Percentiles rank a stretch among this genome's conserved stretches.
Conservation (phyloP, 2,329 filamentous ascomycete genomes). For the Chrysoporthe austroafricana region DNA sequence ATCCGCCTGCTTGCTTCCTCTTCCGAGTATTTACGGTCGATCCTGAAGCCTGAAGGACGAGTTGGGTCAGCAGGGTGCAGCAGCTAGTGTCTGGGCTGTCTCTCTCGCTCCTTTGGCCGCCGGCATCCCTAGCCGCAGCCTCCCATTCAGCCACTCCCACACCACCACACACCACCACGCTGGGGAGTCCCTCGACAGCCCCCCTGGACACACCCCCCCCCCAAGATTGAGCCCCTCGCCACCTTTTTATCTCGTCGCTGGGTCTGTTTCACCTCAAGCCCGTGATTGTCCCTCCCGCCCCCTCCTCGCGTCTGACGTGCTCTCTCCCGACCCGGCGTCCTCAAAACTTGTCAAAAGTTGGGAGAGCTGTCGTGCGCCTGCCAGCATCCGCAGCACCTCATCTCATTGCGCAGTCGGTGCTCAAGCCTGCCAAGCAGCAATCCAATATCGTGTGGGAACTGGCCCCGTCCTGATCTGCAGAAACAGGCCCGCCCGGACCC, state of each 20-base stretch:
- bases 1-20: neutral
- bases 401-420: neutral
- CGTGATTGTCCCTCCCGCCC: neutral
- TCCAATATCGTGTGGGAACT: slow-evolving; percentile 5
- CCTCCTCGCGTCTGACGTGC: neutral
- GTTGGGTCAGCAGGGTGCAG: slow-evolving; percentile 3
- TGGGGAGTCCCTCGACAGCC: neutral
- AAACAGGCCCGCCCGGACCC: neutral
- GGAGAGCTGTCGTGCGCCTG: too few relatives aligned
- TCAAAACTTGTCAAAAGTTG: neutral
- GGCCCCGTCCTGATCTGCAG: slow-evolving; percentile 17
- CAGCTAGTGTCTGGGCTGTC: neutral
- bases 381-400: neutral
- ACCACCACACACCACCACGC: neutral
- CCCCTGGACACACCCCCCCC: neutral
- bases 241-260: neutral
- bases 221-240: neutral
- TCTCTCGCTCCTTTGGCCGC: neutral
- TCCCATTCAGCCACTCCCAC: too few relatives aligned
- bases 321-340: neutral
- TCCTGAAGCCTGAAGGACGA: neutral
- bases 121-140: too few relatives aligned
- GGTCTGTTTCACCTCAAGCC: slow-evolving; percentile 1
- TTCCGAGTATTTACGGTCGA: neutral
- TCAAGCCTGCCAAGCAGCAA: slow-evolving; percentile 7